Conservation (phyloP, 2,329 filamentous ascomycete genomes). For the Colletotrichum tanaceti region DNA sequence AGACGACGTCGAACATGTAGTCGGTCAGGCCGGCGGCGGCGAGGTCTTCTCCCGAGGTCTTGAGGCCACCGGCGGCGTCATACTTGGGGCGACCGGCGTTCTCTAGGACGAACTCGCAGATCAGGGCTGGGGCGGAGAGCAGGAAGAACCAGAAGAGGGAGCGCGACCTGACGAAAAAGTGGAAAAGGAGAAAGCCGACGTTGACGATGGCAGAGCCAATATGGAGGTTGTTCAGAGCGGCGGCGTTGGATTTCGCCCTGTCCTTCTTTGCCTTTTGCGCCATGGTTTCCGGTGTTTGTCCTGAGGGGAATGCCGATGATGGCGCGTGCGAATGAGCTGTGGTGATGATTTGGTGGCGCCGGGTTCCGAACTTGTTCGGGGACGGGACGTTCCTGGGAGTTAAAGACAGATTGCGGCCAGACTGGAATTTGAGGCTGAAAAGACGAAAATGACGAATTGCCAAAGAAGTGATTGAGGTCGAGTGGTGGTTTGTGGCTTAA, state of each 20-base stretch:
- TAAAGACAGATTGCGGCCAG: slow-evolving; percentile 30
- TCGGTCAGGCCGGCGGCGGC: slow-evolving; percentile 89
- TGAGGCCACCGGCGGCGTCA: slow-evolving; percentile 74
- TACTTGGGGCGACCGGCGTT: slow-evolving; percentile 82
- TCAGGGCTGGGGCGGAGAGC: slow-evolving; percentile 78
- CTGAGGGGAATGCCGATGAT: slow-evolving; percentile 8
- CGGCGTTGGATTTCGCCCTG: slow-evolving; percentile 80
- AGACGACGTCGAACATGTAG: slow-evolving; percentile 97
- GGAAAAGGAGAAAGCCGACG: slow-evolving; percentile 77
- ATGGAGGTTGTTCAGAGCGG: slow-evolving; percentile 84
- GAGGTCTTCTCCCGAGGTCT: slow-evolving; percentile 86
- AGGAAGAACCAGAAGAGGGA: slow-evolving; percentile 76
- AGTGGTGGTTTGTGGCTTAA: slow-evolving; percentile 30
- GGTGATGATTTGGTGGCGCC: not conserved
- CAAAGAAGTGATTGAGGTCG: slow-evolving; percentile 1
- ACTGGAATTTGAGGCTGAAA: slow-evolving; percentile 30
- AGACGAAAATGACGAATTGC: slow-evolving; percentile 26
- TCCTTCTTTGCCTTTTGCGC: slow-evolving; percentile 74
- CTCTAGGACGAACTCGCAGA: slow-evolving; percentile 89
- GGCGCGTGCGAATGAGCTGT: slow-evolving; percentile 13
- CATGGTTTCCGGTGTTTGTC: slow-evolving; percentile 53
- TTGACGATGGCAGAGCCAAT: slow-evolving; percentile 80
- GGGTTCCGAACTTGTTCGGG: slow-evolving; percentile 2
- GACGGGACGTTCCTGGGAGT: slow-evolving; percentile 2
- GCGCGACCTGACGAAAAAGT: slow-evolving; percentile 73